These are phyloP conservation scores for Magnolia kwangsiensis DNA, from an alignment of 164 flowering plant genomes.

Conservation along the genomic window DNA sequence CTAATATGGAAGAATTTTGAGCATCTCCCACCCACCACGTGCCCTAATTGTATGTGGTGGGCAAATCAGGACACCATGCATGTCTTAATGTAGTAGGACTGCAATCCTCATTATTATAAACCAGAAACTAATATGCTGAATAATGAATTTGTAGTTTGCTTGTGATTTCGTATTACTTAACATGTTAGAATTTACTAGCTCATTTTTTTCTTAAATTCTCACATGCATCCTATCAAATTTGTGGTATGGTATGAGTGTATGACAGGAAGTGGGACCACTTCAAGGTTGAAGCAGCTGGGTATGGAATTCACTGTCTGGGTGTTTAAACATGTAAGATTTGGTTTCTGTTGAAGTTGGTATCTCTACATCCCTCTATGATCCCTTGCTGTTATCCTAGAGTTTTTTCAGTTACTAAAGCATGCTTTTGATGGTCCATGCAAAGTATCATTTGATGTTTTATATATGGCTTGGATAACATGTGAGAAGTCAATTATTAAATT, in stretches of 20 bases:
- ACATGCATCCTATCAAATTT: background rate
- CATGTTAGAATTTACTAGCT: background rate
- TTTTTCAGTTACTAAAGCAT: no score
- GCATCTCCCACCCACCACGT: background rate
- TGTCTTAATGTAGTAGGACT: background rate
- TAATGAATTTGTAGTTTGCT: background rate
- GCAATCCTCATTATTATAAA: no score
- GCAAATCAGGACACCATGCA: background rate
- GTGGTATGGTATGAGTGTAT: background rate
- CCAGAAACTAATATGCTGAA: background rate
- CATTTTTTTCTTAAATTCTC: background rate
- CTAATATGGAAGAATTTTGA: background rate
- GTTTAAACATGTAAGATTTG: conserved; percentile 83
- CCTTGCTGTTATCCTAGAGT: no score
- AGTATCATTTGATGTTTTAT: no score
- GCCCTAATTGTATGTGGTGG: background rate
- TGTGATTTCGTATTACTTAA: background rate
- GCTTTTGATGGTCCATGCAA: no score
- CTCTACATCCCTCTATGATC: background rate
- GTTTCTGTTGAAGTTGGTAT: background rate
- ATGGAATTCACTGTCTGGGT: conserved; percentile 99
- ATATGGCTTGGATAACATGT: no score
- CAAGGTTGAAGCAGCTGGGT: conserved; percentile 90
- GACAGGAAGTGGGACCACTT: conserved; percentile 71
- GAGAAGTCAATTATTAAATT: no score